These are phyloP conservation scores for Ilyonectria destructans DNA, from an alignment of 2,329 filamentous ascomycete species.

Conservation along the genomic window DNA sequence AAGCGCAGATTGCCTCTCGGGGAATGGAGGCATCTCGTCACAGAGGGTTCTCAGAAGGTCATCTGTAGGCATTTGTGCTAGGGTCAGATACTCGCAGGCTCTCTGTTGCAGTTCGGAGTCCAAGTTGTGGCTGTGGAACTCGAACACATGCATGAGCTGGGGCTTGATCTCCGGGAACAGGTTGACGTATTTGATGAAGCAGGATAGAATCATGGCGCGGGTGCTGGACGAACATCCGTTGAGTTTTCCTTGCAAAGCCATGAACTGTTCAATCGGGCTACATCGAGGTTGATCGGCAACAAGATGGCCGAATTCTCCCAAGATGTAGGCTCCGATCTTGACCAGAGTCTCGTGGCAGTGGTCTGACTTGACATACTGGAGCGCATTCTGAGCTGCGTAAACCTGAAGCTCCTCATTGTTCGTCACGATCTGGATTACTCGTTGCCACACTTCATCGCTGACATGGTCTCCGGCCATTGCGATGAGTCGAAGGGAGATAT, in stretches of 20 bases:
- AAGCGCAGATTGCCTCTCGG: conserved; percentile 92
- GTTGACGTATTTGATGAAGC: conserved; percentile 98
- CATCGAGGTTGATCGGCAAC: conserved; percentile 93
- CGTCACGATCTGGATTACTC: conserved; percentile 98
- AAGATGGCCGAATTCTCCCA: conserved; percentile 97
- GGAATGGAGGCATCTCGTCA: conserved; percentile 99
- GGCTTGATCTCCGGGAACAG: conserved; percentile 98
- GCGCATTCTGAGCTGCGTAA: conserved; percentile 93
- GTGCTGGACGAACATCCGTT: conserved; percentile 91
- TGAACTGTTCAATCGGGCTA: conserved; percentile 97
- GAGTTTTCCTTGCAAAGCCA: conserved; percentile 93
- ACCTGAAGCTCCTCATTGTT: conserved; percentile 99
- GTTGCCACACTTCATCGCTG: conserved; percentile 99
- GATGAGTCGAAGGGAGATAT: conserved; percentile 94
- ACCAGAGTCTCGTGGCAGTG: conserved; percentile 97
- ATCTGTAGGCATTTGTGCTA: conserved; percentile 90
- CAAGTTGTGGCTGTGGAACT: conserved; percentile 92
- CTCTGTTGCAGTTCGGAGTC: conserved; percentile 97
- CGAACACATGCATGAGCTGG: conserved; percentile 91
- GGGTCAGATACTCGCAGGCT: conserved; percentile 92
- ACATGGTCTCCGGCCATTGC: conserved; percentile 98
- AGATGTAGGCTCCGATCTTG: conserved; percentile 96
- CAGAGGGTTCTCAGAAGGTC: conserved; percentile 94
- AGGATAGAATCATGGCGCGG: conserved; percentile 93
- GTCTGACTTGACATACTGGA: conserved; percentile 93